A percentile compares a stretch with the other conserved stretches of the same genome.
Evolutionary conservation across 2,329 filamentous ascomycete species (phyloP).

Genomic region (Penicillium polonicum): DNA sequence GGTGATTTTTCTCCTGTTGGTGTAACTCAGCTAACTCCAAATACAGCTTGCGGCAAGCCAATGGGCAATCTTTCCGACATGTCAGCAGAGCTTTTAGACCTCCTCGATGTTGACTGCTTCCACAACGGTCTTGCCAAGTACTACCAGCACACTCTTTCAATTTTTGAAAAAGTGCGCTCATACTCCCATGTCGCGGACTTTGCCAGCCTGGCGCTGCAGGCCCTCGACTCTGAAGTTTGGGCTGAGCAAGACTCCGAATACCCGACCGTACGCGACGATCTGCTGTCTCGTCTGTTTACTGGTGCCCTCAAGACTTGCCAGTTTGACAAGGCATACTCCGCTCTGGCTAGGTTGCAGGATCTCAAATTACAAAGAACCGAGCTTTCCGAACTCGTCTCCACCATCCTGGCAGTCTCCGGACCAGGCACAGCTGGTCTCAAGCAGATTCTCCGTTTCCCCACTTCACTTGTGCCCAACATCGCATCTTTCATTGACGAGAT

Average conservation of each 20-base stretch:
- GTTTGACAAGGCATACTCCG: slow-evolving; percentile 79
- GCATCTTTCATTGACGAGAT: slow-evolving; percentile 76
- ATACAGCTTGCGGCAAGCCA: slow-evolving; percentile 44
- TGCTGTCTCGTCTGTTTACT: slow-evolving; percentile 80
- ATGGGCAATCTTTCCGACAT: slow-evolving; percentile 46
- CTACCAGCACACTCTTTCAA: slow-evolving; percentile 77
- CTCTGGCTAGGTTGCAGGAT: slow-evolving; percentile 71
- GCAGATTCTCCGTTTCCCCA: slow-evolving; percentile 70
- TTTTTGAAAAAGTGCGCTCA: slow-evolving; percentile 76
- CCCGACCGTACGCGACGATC: slow-evolving; percentile 58
- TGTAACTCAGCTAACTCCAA: slow-evolving; percentile 20
- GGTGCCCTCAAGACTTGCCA: slow-evolving; percentile 75
- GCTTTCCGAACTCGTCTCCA: slow-evolving; percentile 64
- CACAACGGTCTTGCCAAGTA: slow-evolving; percentile 77
- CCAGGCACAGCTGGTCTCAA: slow-evolving; percentile 50
- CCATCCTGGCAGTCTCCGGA: slow-evolving; percentile 42
- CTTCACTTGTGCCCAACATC: slow-evolving; percentile 62
- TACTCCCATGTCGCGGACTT: slow-evolving; percentile 84
- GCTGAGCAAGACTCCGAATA: slow-evolving; percentile 40
- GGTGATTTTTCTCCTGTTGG: background rate
- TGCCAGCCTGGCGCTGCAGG: slow-evolving; percentile 70
- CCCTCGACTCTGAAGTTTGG: slow-evolving; percentile 42
- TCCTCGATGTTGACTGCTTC: slow-evolving; percentile 67
- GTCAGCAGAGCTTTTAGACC: slow-evolving; percentile 66
- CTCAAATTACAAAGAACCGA: slow-evolving; percentile 68